These are phyloP conservation scores for Parascedosporium putredinis DNA, from an alignment of 2,329 filamentous ascomycete species.

Conservation along the genomic window DNA sequence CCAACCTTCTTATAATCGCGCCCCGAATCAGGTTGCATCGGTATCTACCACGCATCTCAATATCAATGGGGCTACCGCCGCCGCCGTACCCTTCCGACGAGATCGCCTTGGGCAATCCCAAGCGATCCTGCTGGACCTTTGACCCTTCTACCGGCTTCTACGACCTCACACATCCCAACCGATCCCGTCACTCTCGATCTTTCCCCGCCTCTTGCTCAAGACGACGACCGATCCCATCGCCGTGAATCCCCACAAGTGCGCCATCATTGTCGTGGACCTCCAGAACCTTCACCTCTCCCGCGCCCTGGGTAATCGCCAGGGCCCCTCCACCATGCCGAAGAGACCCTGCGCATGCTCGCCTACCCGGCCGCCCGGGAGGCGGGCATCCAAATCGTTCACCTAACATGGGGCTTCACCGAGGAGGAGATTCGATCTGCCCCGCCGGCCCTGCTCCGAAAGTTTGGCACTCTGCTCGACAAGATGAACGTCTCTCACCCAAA, in stretches of 20 bases:
- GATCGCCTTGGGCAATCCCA: conserved; percentile 7
- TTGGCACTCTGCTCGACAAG: conserved; percentile 20
- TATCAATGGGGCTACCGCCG: not conserved
- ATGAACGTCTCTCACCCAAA: not conserved
- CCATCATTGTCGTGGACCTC: conserved; percentile 41
- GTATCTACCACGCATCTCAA: not conserved
- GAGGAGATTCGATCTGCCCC: conserved; percentile 38
- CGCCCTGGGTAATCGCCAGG: conserved; percentile 12
- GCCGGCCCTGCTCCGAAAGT: conserved; percentile 34
- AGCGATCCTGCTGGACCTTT: conserved; percentile 10
- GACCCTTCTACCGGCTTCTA: conserved; percentile 8
- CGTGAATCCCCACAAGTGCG: conserved; percentile 29
- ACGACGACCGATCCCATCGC: conserved; percentile 21
- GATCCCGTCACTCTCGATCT: conserved; percentile 1
- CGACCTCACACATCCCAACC: conserved; percentile 17
- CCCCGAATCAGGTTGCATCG: too few relatives aligned
- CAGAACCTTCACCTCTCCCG: conserved; percentile 38
- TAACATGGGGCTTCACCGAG: conserved; percentile 49
- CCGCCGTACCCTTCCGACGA: not conserved
- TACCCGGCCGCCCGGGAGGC: conserved; percentile 10
- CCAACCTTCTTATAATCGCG: not conserved
- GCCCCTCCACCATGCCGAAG: conserved; percentile 7
- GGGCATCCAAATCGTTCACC: conserved; percentile 31
- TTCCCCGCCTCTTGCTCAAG: conserved; percentile 13
- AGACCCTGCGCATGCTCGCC: conserved; percentile 4